Evolutionary conservation across 257 asterid species (phyloP), one percentile per base, ranked within the genome.

Genomic region (Solanum chilense): DNA sequence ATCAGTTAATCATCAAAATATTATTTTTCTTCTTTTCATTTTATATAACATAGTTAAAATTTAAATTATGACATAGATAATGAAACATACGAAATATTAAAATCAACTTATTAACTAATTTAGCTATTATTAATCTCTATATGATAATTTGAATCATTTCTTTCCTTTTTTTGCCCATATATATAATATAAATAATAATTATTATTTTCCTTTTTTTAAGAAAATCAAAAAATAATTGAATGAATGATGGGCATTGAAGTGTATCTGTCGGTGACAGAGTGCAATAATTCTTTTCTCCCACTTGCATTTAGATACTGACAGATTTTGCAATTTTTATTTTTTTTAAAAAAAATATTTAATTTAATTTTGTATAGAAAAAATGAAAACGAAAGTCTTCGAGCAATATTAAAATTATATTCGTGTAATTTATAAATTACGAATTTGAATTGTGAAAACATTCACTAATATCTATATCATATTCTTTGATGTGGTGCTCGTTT

Each of bases 361-460:
- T 7, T 31, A 31, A 3, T 15, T 31, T 68, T 5, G 11, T 12
- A 14, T 68, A 12, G 39, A 31, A 31, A 70, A 16, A 11, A 15
- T 10, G 7, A 1, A 4, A 23, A 10, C 15, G 14, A 11, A 10
- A n/a, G 69, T 62, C 6, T 11, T 11, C 0, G 3, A 62, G 4
- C 12, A 62, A 62, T 11, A 23, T 62, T 62, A 60, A 60, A 66
- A 0, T 66, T 66, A 0, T 66, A 1, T 66, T 6, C 0, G 5
- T 25, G 5, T 68, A 13, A 68, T 29, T 12, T 68, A 27, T 14
- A 68, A 3, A 64, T 68, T 14, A 27, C 3, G 0, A 13, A 29
- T 68, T 27, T 8, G 0, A 68, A 8, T 29, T 5, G 0, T 68
- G 0, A 0, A 29, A 13, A 0, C 3, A 27, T 12, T 27, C 6